Conservation (phyloP, 1,284 basidiomycete species). For the Trichosporon sp. region DNA sequence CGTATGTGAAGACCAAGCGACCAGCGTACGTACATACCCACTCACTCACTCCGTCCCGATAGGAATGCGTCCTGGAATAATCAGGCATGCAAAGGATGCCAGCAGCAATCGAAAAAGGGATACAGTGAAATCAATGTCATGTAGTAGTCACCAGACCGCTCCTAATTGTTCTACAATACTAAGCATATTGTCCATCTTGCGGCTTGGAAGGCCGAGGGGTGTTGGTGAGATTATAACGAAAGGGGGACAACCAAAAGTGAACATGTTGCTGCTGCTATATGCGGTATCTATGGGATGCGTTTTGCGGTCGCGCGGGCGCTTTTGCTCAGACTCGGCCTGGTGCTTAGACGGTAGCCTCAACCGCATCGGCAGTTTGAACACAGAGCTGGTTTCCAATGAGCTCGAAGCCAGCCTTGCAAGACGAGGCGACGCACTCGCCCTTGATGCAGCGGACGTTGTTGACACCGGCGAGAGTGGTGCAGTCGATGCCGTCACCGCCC, state of each 20-base stretch:
- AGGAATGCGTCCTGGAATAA: neutral
- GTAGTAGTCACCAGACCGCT: constrained; percentile 16
- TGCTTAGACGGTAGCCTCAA: constrained; percentile 5
- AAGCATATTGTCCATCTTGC: constrained; percentile 14
- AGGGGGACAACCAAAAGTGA: neutral
- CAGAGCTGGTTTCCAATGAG: constrained; percentile 23
- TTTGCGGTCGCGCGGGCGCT: neutral
- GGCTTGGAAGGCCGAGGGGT: constrained; percentile 14
- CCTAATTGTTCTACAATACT: constrained; percentile 13
- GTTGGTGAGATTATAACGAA: constrained; percentile 16
- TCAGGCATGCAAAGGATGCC: neutral
- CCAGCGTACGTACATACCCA: neutral
- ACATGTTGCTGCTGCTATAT: neutral
- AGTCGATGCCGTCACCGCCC: constrained; percentile 67
- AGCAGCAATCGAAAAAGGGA: neutral
- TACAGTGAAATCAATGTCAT: constrained; percentile 12
- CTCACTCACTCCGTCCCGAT: neutral
- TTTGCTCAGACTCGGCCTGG: neutral
- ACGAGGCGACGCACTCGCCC: constrained; percentile 30
- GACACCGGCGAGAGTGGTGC: constrained; percentile 65
- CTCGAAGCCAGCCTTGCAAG: constrained; percentile 28
- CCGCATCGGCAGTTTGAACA: constrained; percentile 15
- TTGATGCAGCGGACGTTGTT: constrained; percentile 31
- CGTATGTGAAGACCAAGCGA: neutral
- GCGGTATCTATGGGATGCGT: constrained; percentile 6